Percentiles rank a stretch among this genome's conserved stretches.
Evolutionary conservation across 371 early-diverging fungal genomes (phyloP).

Genomic region (Mortierella sp.): DNA sequence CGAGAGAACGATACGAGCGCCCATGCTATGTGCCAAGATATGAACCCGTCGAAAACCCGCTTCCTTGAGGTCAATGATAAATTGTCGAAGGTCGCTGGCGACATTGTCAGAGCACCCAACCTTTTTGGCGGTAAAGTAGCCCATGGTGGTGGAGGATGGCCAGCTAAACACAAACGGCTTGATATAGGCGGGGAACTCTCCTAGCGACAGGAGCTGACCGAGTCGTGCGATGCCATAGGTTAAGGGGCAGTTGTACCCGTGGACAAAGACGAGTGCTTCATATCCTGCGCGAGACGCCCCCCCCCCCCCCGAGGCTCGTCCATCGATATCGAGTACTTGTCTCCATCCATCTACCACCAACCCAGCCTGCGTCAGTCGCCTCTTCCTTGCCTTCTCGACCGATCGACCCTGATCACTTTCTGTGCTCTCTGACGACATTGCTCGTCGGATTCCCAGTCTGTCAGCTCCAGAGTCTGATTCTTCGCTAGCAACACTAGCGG

Average conservation of each 20-base stretch:
- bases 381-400: conserved; percentile 19
- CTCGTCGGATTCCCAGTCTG: background rate
- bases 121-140: conserved; percentile 55
- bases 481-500: conserved; percentile 18
- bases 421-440: conserved; percentile 9
- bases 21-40: conserved; percentile 61
- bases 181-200: conserved; percentile 61
- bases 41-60: conserved; percentile 62
- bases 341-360: conserved; percentile 49
- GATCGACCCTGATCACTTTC: conserved; percentile 5
- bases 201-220: conserved; percentile 62
- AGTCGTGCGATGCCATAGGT: conserved; percentile 58
- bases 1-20: conserved; percentile 46
- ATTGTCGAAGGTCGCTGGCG: conserved; percentile 51
- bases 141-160: conserved; percentile 60
- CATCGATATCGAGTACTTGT: conserved; percentile 50
- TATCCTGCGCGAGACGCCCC: conserved; percentile 43
- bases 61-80: conserved; percentile 52
- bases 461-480: conserved; percentile 25
- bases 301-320: conserved; percentile 21
- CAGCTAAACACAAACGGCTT: conserved; percentile 65
- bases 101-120: conserved; percentile 55
- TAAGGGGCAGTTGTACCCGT: conserved; percentile 63
- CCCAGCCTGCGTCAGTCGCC: conserved; percentile 35
- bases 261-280: conserved; percentile 64